Base-by-base conservation (phyloP, 176 grass and related monocot genomes). In the Hsuehochloa calcarea region DNA sequence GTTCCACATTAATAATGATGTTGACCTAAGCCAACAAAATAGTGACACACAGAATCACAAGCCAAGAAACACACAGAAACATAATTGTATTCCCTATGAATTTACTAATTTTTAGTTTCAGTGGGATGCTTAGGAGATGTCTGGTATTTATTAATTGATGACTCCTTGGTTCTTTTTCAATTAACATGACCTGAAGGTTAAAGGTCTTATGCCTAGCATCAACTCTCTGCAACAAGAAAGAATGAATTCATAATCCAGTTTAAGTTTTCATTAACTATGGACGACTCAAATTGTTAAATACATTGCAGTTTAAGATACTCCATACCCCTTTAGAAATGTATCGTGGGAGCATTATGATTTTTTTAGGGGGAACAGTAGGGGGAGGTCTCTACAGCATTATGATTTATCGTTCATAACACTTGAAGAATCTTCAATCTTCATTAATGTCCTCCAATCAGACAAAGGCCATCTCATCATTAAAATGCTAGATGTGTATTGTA, bases 321-420 rank as follows among this genome's bases (percentile, higher is more conserved):
- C 44, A n/a, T 67, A 80, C 44, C 49, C 61, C 72, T 55, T 49
- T 3, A 80, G 75, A 61, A 58, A 80, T 66, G 11, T 37, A 49
- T 14, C 0, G 0, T 3, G 15, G 50, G 60, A 5, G 10, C 10
- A 65, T 15, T 47, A 31, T 31, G 13, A 31, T 26, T 62, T 27
- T 27, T 62, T 13, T 4, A 17, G 4, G 8, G 59, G 58, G 9
- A 26, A 26, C n/a, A 26, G 4, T 4, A 11, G 1, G 10, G 23
- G 4, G 10, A 26, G 3, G 10, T 61, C 23, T 61, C 58, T 61
- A 60, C n/a, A 26, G n/a, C 10, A 61, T 61, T 29, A 45, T 46
- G 10, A 31, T 59, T 31, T 46, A 79, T 79, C 25, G 20, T 27
- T 38, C 35, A 4, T 79, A 79, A 47, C 40, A 79, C 15, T 12